Conservation (phyloP, 805 yeast genomes). For the Monosporozyma aerobia region DNA sequence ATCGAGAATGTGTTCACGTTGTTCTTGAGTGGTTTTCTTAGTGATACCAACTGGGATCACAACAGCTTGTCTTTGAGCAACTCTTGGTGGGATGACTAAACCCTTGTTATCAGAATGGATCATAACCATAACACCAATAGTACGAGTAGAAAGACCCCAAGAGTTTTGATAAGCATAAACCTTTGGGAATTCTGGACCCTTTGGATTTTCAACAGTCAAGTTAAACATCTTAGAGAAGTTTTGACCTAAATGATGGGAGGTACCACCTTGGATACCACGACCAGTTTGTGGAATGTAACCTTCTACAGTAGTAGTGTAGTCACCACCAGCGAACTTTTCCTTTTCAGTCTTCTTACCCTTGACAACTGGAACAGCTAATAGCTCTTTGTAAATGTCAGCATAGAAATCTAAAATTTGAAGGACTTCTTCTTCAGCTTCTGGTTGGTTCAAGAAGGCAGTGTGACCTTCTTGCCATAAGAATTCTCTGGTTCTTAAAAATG, state of each 20-base stretch:
- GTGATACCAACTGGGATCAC: slow-evolving; percentile 94
- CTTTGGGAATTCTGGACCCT: slow-evolving; percentile 79
- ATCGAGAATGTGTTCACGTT: slow-evolving; percentile 55
- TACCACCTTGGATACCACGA: slow-evolving; percentile 99
- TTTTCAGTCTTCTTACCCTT: slow-evolving; percentile 94
- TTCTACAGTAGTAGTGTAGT: slow-evolving; percentile 89
- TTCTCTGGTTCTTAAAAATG: slow-evolving; percentile 96
- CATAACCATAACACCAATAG: slow-evolving; percentile 99
- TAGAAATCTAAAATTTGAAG: slow-evolving; percentile 78
- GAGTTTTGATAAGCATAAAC: slow-evolving; percentile 91
- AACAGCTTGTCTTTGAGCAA: slow-evolving; percentile 84
- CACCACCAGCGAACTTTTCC: slow-evolving; percentile 98
- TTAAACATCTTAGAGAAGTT: slow-evolving; percentile 98
- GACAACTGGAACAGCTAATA: slow-evolving; percentile 94
- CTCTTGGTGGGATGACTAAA: slow-evolving; percentile 94
- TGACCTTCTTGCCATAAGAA: slow-evolving; percentile 99
- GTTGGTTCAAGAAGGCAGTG: slow-evolving; percentile 84
- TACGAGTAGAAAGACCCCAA: slow-evolving; percentile 98
- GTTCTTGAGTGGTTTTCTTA: slow-evolving; percentile 70
- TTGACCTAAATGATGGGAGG: slow-evolving; percentile 95
- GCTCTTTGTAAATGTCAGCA: slow-evolving; percentile 74
- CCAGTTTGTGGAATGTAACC: slow-evolving; percentile 98
- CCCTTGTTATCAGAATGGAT: slow-evolving; percentile 98
- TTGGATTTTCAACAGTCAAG: slow-evolving; percentile 91
- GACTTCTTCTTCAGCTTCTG: slow-evolving; percentile 79